Percentiles rank a stretch among this genome's conserved stretches.
phyloP scores from a whole-genome alignment of 768 basidiomycete species.

The Sarcodon aspratus region DNA sequence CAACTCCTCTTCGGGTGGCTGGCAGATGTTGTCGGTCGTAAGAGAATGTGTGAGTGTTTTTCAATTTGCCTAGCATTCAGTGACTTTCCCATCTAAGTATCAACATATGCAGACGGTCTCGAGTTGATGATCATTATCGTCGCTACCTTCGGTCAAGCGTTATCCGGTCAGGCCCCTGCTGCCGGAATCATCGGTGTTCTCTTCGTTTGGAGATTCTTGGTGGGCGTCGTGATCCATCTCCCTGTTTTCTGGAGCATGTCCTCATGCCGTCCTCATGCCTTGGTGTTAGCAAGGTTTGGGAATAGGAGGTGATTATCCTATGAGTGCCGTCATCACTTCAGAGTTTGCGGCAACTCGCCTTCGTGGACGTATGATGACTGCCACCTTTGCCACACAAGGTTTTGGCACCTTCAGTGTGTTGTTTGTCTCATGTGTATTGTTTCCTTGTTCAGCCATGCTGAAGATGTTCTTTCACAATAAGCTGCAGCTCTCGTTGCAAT shows the following conservation, averaged over 20 bases:
- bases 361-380: conserved; percentile 37
- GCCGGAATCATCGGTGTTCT: conserved; percentile 30
- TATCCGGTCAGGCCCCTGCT: conserved; percentile 24
- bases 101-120: conserved; percentile 27
- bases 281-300: conserved; percentile 16
- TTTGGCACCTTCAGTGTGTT: conserved; percentile 28
- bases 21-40: conserved; percentile 30
- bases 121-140: conserved; percentile 28
- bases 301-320: conserved; percentile 37
- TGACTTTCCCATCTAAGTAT: not conserved
- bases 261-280: not conserved
- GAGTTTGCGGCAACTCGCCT: conserved; percentile 36
- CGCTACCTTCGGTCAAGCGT: conserved; percentile 26
- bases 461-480: conserved; percentile 18
- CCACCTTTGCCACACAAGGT: conserved; percentile 33
- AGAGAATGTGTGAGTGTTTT: conserved; percentile 20
- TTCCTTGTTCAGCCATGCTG: not conserved
- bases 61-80: not conserved
- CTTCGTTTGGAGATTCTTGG: conserved; percentile 34
- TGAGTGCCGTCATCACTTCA: conserved; percentile 34
- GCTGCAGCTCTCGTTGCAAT: conserved; percentile 62
- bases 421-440: not conserved
- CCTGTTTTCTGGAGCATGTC: not conserved
- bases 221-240: conserved; percentile 10
- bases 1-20: conserved; percentile 35